Base-by-base conservation (phyloP, 2,329 filamentous ascomycete genomes). In the Aureobasidium sp. region DNA sequence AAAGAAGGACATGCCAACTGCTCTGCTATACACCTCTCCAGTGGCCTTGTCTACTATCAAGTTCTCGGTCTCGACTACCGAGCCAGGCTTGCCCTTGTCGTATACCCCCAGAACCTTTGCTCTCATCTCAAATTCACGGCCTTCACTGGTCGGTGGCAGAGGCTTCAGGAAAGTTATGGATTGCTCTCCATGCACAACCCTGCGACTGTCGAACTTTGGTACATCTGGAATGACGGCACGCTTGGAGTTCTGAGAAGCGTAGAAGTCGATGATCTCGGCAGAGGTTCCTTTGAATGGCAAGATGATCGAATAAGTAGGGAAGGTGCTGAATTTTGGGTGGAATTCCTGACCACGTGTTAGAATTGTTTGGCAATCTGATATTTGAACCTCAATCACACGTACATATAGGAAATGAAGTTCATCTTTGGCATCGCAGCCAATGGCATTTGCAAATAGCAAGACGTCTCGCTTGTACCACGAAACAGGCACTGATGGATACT, bases 361-460 rank as follows among this genome's bases (percentile, higher is more conserved):
- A 3, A 25, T 4, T 37, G 22, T 49, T 9, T 15, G 29, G 5
- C 14, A 17, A 17, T 25, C 29, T 34, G 17, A n/a, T 29, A 29
- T 6, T 29, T 29, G 29, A 29, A 29, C 29, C 7, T 29, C 29
- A 29, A 5, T 2, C 17, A 9, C 31, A 42, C 83, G 64, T 81
- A 94, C 91, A 70, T 91, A 97, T 77, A 96, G 86, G 73, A 93
- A 96, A 73, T 96, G 91, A 71, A 96, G 84, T 80, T 97, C 92
- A 69, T 96, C 87, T 25, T 45, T 57, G n/a, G 83, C 82, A 14
- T 85, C 93, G 72, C 83, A 87, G 62, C 92, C 92, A 73, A 97
- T 93, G 77, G 88, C 93, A 76, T 88, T 88, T 68, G 92, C 91
- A 75, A 97, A 97, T 65, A 97, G 86, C 65, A 97, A 81, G 39